phyloP scores from a whole-genome alignment of 2,329 filamentous ascomycete genomes.

The Aspergillus aculeatus region DNA sequence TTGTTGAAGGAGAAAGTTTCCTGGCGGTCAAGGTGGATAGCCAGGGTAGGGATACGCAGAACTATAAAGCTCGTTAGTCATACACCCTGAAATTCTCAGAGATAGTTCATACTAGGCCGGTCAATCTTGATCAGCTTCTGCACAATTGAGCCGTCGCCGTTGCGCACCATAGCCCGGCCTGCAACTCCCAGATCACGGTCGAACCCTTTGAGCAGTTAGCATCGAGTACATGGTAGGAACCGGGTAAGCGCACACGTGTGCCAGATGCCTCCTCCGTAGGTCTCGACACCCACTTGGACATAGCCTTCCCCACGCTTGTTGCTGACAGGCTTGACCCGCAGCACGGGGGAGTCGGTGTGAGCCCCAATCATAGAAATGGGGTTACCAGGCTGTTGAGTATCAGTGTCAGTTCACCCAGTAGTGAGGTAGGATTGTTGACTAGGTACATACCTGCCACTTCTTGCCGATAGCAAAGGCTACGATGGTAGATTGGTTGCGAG shows the following conservation, averaged over 20 bases:
- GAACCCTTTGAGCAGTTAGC: slow-evolving; percentile 60
- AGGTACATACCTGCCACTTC: slow-evolving; percentile 67
- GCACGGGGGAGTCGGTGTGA: slow-evolving; percentile 90
- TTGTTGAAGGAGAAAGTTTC: slow-evolving; percentile 92
- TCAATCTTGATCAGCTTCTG: slow-evolving; percentile 89
- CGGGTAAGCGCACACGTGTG: slow-evolving; percentile 65
- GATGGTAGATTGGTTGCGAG: slow-evolving; percentile 87
- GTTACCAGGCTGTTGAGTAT: slow-evolving; percentile 65
- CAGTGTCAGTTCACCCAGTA: not conserved
- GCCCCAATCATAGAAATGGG: slow-evolving; percentile 90
- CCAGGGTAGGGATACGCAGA: slow-evolving; percentile 86
- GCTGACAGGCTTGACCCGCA: slow-evolving; percentile 90
- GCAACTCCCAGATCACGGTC: slow-evolving; percentile 91
- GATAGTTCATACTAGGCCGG: slow-evolving; percentile 59
- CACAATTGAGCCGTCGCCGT: slow-evolving; percentile 69
- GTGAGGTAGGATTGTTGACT: not conserved
- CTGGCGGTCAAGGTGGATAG: slow-evolving; percentile 87
- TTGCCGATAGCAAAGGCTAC: slow-evolving; percentile 88
- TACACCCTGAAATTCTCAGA: not conserved
- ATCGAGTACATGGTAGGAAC: not conserved
- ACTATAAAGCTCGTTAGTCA: slow-evolving; percentile 44
- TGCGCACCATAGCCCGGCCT: slow-evolving; percentile 78
- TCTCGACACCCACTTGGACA: slow-evolving; percentile 92
- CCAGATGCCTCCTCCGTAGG: slow-evolving; percentile 95
- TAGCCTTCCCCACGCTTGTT: slow-evolving; percentile 85